Percentiles rank a stretch among this genome's conserved stretches.
These are phyloP conservation scores for Papiliotrema laurentii DNA, from an alignment of 1,284 basidiomycete species.

Conservation along the genomic window DNA sequence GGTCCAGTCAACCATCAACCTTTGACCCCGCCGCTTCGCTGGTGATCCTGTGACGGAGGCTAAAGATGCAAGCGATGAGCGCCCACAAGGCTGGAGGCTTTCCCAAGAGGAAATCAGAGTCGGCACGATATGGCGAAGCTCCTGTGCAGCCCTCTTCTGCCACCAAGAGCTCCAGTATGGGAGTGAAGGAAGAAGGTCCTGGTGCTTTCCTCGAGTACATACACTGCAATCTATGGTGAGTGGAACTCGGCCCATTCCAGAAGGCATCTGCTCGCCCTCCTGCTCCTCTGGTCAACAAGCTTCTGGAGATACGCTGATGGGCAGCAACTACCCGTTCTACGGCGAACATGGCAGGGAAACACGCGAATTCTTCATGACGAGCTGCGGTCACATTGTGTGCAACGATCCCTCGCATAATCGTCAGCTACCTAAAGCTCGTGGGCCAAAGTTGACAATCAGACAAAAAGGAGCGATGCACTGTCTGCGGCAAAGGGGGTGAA, in stretches of 20 bases:
- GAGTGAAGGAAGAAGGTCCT: slow-evolving; percentile 1
- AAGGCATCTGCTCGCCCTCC: not conserved
- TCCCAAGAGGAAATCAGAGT: no score
- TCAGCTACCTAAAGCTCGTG: not conserved
- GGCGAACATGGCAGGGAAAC: not conserved
- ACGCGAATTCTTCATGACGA: slow-evolving; percentile 6
- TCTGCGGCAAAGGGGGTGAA: slow-evolving; percentile 3
- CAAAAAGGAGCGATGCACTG: slow-evolving; percentile 3
- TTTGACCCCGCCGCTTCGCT: no score
- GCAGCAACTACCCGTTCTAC: slow-evolving; percentile 1
- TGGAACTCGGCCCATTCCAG: not conserved
- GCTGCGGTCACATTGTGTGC: slow-evolving; percentile 7
- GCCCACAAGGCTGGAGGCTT: no score
- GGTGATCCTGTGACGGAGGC: no score
- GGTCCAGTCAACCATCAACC: no score
- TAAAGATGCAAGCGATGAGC: no score
- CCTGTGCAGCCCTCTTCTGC: no score
- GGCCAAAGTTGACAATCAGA: not conserved
- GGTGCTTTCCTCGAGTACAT: slow-evolving; percentile 5
- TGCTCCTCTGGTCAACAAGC: not conserved
- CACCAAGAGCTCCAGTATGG: no score
- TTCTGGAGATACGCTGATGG: not conserved
- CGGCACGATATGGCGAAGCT: no score
- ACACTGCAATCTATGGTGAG: slow-evolving; percentile 3
- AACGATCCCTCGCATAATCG: slow-evolving; percentile 1